These are phyloP conservation scores for Blastobotrys capitulatus DNA, from an alignment of 1,139 yeast genomes.

Conservation along the genomic window DNA sequence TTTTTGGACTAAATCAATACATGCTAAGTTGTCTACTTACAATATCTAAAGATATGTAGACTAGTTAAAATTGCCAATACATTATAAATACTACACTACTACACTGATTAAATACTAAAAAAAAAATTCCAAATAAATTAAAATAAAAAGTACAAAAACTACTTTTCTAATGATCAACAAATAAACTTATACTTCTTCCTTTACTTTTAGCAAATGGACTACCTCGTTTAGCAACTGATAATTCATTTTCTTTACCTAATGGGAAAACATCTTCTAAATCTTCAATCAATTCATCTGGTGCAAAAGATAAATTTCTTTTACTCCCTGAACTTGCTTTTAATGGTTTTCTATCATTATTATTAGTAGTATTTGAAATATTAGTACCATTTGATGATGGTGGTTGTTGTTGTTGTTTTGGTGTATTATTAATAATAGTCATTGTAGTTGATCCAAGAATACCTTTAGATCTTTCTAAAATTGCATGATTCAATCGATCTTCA, in stretches of 20 bases:
- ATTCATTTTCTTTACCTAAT: slow-evolving; percentile 23
- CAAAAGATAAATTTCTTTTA: slow-evolving; percentile 25
- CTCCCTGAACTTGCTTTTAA: slow-evolving; percentile 12
- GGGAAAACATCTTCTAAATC: slow-evolving; percentile 14
- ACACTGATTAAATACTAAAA: background rate
- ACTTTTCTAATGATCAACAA: slow-evolving; percentile 16
- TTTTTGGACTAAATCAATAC: too few species aligned
- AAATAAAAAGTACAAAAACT: background rate
- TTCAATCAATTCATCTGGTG: slow-evolving; percentile 26
- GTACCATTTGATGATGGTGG: background rate
- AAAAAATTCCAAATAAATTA: background rate
- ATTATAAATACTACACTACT: too few species aligned
- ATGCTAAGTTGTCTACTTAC: too few species aligned
- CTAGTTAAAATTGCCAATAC: too few species aligned
- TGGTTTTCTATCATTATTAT: slow-evolving; percentile 7
- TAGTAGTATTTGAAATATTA: slow-evolving; percentile 8
- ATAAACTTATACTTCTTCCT: slow-evolving; percentile 32
- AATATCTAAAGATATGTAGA: too few species aligned
- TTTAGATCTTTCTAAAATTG: slow-evolving; percentile 31
- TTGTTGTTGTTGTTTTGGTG: slow-evolving; percentile 6
- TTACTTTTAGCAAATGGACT: slow-evolving; percentile 20
- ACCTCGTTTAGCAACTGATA: slow-evolving; percentile 22
- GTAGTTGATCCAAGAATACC: slow-evolving; percentile 33
- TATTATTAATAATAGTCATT: slow-evolving; percentile 26
- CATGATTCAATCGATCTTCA: slow-evolving; percentile 24